Evolutionary conservation across 805 yeast genomes (phyloP).

Genomic region (Candida fluviatilis): DNA sequence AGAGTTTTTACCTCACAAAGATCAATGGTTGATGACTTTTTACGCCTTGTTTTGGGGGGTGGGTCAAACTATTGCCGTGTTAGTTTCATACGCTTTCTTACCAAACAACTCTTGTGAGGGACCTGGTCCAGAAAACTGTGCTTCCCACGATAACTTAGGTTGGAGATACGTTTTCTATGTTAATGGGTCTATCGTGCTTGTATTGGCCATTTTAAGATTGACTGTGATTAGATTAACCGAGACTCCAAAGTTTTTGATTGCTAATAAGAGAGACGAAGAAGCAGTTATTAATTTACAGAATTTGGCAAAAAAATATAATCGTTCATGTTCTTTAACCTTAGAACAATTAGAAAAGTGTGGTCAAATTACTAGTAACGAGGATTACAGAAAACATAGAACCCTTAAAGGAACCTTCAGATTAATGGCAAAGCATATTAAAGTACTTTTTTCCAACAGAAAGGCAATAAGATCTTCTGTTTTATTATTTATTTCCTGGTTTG

Average conservation of each 20-base stretch:
- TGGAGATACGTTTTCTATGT: constrained; percentile 57
- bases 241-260: constrained; percentile 52
- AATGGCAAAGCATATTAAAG: constrained; percentile 31
- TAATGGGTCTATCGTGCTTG: constrained; percentile 43
- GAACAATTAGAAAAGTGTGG: constrained; percentile 47
- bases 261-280: constrained; percentile 49
- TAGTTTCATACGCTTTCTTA: constrained; percentile 52
- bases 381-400: constrained; percentile 17
- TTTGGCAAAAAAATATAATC: constrained; percentile 43
- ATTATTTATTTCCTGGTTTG: constrained; percentile 46
- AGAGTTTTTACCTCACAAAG: constrained; percentile 23
- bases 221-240: constrained; percentile 38
- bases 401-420: constrained; percentile 18
- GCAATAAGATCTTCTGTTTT: constrained; percentile 39
- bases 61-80: constrained; percentile 51
- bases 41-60: constrained; percentile 59
- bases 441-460: constrained; percentile 36
- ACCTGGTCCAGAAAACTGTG: constrained; percentile 31
- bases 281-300: constrained; percentile 39
- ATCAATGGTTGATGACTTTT: constrained; percentile 22
- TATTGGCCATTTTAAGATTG: constrained; percentile 31
- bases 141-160: constrained; percentile 47
- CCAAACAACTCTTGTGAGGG: constrained; percentile 42
- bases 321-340: constrained; percentile 39
- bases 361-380: constrained; percentile 16